Evolutionary conservation across 768 basidiomycete species (phyloP).

Genomic region (Russula vinacea): DNA sequence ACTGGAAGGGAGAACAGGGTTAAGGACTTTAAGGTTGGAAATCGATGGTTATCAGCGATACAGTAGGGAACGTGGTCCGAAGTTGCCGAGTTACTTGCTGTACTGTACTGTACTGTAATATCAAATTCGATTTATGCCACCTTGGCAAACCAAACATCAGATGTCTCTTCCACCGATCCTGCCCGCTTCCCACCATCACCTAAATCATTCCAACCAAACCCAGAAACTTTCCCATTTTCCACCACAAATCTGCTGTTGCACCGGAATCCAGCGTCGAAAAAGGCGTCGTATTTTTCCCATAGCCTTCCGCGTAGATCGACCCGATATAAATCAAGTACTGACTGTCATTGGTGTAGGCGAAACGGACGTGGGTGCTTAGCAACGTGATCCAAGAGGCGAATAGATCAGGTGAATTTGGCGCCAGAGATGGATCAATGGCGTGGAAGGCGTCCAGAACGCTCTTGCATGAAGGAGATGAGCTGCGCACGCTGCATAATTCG

Average conservation of each 20-base stretch:
- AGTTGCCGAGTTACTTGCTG: too few relatives aligned
- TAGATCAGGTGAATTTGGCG: constrained; percentile 5
- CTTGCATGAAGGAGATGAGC: constrained; percentile 14
- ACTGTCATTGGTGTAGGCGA: background rate
- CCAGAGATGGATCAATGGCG: background rate
- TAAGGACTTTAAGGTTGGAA: too few relatives aligned
- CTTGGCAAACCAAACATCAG: constrained; percentile 20
- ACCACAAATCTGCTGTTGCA: constrained; percentile 1
- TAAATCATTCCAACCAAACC: constrained; percentile 4
- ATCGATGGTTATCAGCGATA: too few relatives aligned
- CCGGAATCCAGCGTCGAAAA: background rate
- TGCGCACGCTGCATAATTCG: constrained; percentile 13
- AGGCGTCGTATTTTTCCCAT: constrained; percentile 11
- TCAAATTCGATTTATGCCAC: background rate
- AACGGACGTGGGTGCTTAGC: background rate
- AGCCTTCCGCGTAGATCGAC: constrained; percentile 19
- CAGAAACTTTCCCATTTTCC: background rate
- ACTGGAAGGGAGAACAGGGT: too few relatives aligned
- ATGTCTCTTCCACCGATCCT: constrained; percentile 2
- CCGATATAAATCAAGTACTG: background rate
- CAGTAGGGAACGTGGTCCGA: too few relatives aligned
- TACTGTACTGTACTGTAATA: too few relatives aligned
- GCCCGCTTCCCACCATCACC: background rate
- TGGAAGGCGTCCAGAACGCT: constrained; percentile 11
- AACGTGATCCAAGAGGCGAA: constrained; percentile 3